phyloP scores from a whole-genome alignment of 441 rosid species.

The Gossypium schwendimanii region DNA sequence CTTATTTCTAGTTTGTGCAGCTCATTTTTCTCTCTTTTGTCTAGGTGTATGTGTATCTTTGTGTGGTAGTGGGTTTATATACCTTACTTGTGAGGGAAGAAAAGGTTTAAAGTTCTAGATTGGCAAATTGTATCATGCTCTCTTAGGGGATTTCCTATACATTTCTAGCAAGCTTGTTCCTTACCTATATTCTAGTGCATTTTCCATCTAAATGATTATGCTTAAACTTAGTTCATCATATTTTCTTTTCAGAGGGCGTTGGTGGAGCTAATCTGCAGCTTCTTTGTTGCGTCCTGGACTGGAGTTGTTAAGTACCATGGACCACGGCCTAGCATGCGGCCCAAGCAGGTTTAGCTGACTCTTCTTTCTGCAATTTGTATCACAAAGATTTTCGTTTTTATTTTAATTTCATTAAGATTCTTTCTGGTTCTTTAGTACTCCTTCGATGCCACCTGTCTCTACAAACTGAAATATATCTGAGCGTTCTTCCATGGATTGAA shows the following conservation, averaged over 20 bases:
- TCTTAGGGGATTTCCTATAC: neutral
- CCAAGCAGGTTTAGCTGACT: conserved; percentile 59
- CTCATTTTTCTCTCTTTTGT: neutral
- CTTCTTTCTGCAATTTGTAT: conserved; percentile 6
- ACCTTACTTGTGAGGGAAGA: neutral
- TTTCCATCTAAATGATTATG: neutral
- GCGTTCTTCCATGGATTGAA: conserved; percentile 15
- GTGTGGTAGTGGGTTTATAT: neutral
- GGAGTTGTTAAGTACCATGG: conserved; percentile 96
- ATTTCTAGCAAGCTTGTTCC: neutral
- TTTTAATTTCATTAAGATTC: neutral
- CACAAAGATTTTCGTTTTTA: neutral
- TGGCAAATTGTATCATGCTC: neutral
- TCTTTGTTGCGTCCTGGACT: conserved; percentile 98
- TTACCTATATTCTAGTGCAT: neutral
- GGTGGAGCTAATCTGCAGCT: conserved; percentile 97
- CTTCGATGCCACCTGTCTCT: neutral
- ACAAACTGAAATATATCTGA: conserved; percentile 4
- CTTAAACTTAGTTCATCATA: conserved; percentile 1
- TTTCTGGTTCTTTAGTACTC: neutral
- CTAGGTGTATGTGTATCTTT: neutral
- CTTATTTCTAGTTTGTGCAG: neutral
- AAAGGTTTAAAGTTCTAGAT: neutral
- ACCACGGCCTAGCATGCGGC: conserved; percentile 92
- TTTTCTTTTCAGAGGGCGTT: conserved; percentile 58